Conservation (phyloP, 139 green algal genomes). For the Zygnema cylindricum region DNA sequence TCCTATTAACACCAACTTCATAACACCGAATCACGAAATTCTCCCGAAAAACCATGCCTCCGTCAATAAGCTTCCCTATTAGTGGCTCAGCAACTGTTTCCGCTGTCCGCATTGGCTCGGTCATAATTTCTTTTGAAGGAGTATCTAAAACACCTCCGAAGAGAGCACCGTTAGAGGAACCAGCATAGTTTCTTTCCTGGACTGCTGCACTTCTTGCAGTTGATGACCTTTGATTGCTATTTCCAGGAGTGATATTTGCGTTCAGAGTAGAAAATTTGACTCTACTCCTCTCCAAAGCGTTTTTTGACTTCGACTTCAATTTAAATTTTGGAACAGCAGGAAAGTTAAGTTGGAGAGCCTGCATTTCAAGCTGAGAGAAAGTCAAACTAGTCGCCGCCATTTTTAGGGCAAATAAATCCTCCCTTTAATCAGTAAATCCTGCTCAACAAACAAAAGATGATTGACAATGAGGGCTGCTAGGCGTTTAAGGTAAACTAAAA, state of each 20-base stretch:
- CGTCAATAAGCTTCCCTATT: constrained; percentile 34
- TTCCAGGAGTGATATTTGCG: background rate
- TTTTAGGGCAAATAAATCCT: no score
- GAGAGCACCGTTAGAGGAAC: background rate
- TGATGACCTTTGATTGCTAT: background rate
- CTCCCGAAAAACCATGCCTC: constrained; percentile 52
- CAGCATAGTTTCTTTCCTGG: background rate
- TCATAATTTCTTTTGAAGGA: background rate
- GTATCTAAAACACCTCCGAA: background rate
- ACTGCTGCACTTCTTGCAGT: background rate
- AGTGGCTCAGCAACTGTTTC: background rate
- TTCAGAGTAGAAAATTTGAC: background rate
- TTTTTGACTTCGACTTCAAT: background rate
- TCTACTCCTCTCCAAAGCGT: background rate
- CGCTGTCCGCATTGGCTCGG: background rate
- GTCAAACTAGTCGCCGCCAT: background rate
- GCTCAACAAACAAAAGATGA: no score
- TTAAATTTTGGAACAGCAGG: no score
- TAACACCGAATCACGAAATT: constrained; percentile 57
- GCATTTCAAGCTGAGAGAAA: background rate
- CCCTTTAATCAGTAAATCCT: no score
- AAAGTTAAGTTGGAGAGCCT: no score
- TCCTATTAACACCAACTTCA: constrained; percentile 55
- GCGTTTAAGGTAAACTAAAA: no score
- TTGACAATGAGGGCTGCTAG: no score